phyloP scores from a whole-genome alignment of 2,329 filamentous ascomycete genomes.

The Metarhizium brunneum region DNA sequence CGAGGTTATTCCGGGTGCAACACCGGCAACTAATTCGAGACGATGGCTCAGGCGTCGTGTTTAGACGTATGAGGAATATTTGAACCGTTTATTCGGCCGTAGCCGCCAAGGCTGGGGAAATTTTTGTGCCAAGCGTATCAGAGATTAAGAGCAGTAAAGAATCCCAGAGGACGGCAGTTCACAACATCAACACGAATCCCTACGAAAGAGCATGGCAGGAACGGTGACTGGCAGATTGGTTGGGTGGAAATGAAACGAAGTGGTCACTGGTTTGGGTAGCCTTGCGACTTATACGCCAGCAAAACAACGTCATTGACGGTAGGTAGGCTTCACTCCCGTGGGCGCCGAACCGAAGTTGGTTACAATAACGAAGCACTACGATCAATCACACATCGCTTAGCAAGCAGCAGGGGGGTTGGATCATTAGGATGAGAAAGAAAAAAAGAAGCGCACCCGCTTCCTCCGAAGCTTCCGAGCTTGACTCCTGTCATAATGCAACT shows the following conservation, averaged over 20 bases:
- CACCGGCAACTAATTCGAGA: not conserved
- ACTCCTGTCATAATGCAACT: not conserved
- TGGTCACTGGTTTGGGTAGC: not conserved
- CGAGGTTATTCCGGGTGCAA: not conserved
- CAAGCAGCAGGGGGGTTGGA: not conserved
- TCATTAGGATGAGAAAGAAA: no score
- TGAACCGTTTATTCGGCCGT: not conserved
- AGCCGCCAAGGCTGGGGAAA: not conserved
- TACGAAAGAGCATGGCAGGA: not conserved
- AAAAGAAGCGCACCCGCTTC: not conserved
- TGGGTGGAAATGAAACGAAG: not conserved
- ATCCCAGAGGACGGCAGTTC: not conserved
- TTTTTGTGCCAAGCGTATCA: not conserved
- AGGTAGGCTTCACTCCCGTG: not conserved
- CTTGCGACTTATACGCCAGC: not conserved
- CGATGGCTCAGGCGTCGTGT: not conserved
- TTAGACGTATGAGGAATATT: not conserved
- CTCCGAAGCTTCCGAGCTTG: conserved; percentile 3
- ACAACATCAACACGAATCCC: not conserved
- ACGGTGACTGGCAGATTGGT: not conserved
- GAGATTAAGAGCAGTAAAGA: not conserved
- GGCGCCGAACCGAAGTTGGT: not conserved
- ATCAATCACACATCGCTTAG: not conserved
- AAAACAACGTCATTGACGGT: not conserved
- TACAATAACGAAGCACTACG: not conserved